Conservation (phyloP, 192 early-diverging fungal species). For the Allomyces arbusculus region DNA sequence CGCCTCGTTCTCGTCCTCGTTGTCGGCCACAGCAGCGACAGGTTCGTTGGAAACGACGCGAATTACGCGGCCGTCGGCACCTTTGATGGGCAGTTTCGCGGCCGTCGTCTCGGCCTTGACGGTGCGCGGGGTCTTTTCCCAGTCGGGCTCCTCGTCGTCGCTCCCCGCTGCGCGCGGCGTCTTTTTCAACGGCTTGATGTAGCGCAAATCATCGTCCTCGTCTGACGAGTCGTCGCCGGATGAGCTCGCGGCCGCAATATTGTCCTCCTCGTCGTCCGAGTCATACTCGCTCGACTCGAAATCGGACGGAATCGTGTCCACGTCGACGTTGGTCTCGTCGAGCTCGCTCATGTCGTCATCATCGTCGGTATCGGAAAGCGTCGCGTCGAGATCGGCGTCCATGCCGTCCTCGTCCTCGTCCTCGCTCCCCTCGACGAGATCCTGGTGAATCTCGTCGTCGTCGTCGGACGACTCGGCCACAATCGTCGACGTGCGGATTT, state of each 20-base stretch:
- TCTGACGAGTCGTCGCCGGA: no score
- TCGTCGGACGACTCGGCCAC: background rate
- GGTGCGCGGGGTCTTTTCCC: background rate
- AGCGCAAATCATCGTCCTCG: no score
- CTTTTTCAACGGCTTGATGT: no score
- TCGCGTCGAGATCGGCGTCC: background rate
- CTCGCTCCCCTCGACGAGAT: background rate
- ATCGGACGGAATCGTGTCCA: background rate
- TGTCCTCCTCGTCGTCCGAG: background rate
- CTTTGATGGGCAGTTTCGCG: background rate
- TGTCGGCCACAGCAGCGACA: background rate
- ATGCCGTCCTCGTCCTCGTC: background rate
- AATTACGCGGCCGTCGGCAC: background rate
- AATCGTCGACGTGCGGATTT: background rate
- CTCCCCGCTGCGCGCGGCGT: no score
- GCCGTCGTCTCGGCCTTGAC: no score
- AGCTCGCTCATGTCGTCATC: background rate
- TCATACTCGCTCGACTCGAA: background rate
- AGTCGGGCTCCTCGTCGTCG: no score
- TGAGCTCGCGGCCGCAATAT: no score
- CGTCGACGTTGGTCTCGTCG: background rate
- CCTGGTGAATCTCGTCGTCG: background rate
- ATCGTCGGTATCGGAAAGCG: background rate
- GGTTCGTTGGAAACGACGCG: no score
- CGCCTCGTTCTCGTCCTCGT: background rate